Percentiles rank a stretch among this genome's conserved stretches.
Evolutionary conservation across 2,329 filamentous ascomycete species (phyloP).

Genomic region (Claviceps monticola): DNA sequence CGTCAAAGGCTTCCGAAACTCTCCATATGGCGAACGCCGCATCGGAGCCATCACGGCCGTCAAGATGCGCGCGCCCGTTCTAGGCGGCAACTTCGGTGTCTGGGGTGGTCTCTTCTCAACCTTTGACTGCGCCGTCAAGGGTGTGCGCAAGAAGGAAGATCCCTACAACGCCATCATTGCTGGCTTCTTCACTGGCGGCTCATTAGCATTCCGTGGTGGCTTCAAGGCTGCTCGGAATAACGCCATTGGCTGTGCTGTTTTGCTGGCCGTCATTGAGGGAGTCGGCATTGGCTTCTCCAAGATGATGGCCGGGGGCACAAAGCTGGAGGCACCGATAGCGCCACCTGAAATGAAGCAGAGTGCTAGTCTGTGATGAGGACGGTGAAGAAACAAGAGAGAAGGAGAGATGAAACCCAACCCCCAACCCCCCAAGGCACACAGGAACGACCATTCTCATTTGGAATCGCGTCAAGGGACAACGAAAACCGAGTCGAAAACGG

Average conservation of each 20-base stretch:
- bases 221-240: constrained; percentile 86
- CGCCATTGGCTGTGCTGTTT: constrained; percentile 87
- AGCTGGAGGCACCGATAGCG: constrained; percentile 47
- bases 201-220: constrained; percentile 82
- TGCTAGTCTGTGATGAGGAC: not conserved
- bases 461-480: not conserved
- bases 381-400: not conserved
- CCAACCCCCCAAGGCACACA: not conserved
- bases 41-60: constrained; percentile 94
- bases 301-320: constrained; percentile 83
- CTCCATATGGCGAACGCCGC: constrained; percentile 81
- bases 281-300: constrained; percentile 92
- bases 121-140: constrained; percentile 95
- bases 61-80: constrained; percentile 89
- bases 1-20: constrained; percentile 86
- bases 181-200: constrained; percentile 90
- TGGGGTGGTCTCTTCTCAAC: constrained; percentile 95
- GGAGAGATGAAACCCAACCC: not conserved
- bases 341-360: constrained; percentile 15
- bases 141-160: constrained; percentile 88
- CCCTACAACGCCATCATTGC: constrained; percentile 97
- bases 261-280: constrained; percentile 92
- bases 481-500: not conserved
- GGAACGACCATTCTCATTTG: not conserved
- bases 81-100: constrained; percentile 95